Percentiles rank a stretch among this genome's conserved stretches.
phyloP scores from a whole-genome alignment of 2,329 filamentous ascomycete genomes.

The Alternaria infectoria region DNA sequence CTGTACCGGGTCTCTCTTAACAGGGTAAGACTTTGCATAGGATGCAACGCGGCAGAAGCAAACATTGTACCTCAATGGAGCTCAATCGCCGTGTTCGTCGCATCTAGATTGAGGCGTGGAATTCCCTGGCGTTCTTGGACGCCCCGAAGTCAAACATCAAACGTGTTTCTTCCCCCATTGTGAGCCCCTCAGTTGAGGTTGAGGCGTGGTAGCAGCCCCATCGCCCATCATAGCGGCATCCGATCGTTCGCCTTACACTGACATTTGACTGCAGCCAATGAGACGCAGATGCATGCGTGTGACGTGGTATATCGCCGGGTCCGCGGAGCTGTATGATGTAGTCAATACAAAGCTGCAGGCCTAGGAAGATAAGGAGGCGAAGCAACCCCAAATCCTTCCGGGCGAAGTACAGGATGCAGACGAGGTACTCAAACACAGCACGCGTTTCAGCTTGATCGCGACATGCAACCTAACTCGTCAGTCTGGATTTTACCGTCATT shows the following conservation, averaged over 20 bases:
- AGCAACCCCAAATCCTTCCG: background rate
- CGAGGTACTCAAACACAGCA: background rate
- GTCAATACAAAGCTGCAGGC: background rate
- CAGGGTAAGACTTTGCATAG: background rate
- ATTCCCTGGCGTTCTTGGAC: background rate
- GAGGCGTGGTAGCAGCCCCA: background rate
- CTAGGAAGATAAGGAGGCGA: background rate
- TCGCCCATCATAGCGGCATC: background rate
- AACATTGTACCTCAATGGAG: background rate
- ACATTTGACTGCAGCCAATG: background rate
- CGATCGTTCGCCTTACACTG: background rate
- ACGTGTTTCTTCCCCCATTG: background rate
- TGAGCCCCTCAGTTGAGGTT: background rate
- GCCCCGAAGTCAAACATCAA: background rate
- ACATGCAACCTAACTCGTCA: background rate
- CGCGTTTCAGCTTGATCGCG: background rate
- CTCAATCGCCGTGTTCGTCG: background rate
- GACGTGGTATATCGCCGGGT: background rate
- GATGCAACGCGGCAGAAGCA: background rate
- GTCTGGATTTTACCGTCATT: background rate
- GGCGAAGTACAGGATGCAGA: background rate
- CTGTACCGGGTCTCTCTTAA: background rate
- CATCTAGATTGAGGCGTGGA: background rate
- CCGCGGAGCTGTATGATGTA: background rate
- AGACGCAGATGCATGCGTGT: background rate